Percentiles rank a stretch among this genome's conserved stretches.
Conservation (phyloP, 2,329 filamentous ascomycete species). For the Colletotrichum chlorophyti region DNA sequence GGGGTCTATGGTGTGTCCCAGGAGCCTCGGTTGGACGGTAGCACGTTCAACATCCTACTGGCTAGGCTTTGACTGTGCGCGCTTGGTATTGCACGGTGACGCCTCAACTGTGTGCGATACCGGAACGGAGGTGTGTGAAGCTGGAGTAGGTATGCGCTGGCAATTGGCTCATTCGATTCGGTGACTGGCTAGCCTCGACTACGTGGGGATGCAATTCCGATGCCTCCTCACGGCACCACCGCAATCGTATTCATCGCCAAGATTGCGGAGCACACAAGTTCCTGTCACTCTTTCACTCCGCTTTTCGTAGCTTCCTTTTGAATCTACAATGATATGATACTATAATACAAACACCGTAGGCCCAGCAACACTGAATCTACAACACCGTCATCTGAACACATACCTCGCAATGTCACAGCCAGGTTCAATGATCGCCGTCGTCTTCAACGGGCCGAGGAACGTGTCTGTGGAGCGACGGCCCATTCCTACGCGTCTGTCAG, state of each 20-base stretch:
- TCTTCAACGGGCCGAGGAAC: conserved; percentile 81
- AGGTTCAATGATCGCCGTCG: conserved; percentile 81
- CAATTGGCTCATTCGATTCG: background rate
- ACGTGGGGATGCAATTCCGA: background rate
- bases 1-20: no score
- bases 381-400: background rate
- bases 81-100: conserved; percentile 1
- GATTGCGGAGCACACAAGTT: background rate
- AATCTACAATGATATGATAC: background rate
- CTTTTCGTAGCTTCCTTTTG: background rate
- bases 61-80: background rate
- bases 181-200: no score
- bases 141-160: background rate
- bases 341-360: background rate
- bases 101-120: background rate
- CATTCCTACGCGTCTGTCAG: conserved; percentile 66
- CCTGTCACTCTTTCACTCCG: background rate
- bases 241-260: background rate
- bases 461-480: conserved; percentile 81
- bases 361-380: background rate
- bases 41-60: no score
- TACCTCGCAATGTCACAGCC: conserved; percentile 17
- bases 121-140: background rate
- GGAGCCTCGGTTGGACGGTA: no score
- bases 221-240: background rate